Evolutionary conservation across 2,329 filamentous ascomycete genomes (phyloP).

Genomic region (Pyricularia pennisetigena): DNA sequence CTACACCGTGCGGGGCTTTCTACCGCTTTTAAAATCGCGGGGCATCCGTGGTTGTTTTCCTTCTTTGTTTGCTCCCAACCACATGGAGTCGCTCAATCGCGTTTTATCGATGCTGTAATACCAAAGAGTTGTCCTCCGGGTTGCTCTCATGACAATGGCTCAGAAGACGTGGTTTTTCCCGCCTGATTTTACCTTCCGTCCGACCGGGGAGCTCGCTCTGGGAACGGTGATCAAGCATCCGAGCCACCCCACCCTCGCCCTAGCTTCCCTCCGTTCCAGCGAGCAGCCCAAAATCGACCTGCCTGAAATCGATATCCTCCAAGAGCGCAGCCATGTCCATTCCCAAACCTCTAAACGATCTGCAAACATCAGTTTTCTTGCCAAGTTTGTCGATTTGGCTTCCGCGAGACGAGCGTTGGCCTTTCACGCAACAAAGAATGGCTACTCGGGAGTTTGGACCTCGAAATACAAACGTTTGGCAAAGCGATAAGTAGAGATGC

Average conservation of each 20-base stretch:
- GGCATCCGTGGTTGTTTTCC: too few species aligned
- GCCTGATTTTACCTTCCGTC: neutral
- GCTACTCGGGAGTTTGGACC: neutral
- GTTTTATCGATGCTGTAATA: too few species aligned
- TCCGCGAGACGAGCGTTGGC: neutral
- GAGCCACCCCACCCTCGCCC: neutral
- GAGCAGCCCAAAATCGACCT: neutral
- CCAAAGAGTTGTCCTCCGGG: too few species aligned
- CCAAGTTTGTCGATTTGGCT: neutral
- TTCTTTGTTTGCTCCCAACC: too few species aligned
- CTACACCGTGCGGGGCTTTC: too few species aligned
- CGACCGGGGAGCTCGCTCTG: conserved; percentile 38
- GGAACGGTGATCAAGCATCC: neutral
- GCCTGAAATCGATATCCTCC: neutral
- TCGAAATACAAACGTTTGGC: neutral
- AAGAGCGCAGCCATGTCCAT: neutral
- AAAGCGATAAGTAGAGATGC: neutral
- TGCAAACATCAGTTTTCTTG: neutral
- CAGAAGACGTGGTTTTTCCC: neutral
- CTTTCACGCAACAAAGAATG: neutral
- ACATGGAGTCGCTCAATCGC: too few species aligned
- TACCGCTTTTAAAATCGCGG: too few species aligned
- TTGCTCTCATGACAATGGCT: too few species aligned
- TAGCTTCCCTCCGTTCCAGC: neutral
- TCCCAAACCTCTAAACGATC: neutral